Percentiles rank a stretch among this genome's conserved stretches.
Conservation (phyloP, 2,329 filamentous ascomycete species). For the Balansia obtecta region DNA sequence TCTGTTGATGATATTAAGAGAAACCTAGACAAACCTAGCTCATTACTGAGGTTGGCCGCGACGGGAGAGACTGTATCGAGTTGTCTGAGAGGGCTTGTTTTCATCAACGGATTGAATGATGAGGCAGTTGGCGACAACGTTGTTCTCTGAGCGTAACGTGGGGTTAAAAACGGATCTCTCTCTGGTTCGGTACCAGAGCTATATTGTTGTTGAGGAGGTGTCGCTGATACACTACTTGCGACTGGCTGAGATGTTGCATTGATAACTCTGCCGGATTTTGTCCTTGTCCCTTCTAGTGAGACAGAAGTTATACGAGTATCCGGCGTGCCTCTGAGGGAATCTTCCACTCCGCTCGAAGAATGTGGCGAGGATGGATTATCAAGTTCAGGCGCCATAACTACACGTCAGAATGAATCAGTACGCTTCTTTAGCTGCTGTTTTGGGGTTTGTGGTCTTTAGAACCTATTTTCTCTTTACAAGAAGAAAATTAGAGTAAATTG, state of each 20-base stretch:
- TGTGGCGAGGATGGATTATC: slow-evolving; percentile 37
- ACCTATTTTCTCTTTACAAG: background rate
- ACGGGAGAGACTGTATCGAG: slow-evolving; percentile 15
- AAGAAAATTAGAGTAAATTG: background rate
- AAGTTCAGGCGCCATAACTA: slow-evolving; percentile 11
- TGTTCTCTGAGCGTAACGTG: slow-evolving; percentile 17
- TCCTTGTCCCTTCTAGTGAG: slow-evolving; percentile 44
- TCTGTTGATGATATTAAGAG: slow-evolving; percentile 26
- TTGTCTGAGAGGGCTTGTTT: slow-evolving; percentile 9
- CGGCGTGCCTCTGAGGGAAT: slow-evolving; percentile 50
- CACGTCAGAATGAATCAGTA: background rate
- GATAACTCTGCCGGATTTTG: slow-evolving; percentile 22
- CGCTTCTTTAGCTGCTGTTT: background rate
- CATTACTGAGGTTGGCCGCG: slow-evolving; percentile 29
- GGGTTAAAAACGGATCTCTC: slow-evolving; percentile 43
- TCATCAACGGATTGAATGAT: slow-evolving; percentile 39
- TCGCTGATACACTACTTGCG: slow-evolving; percentile 8
- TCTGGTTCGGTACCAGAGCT: slow-evolving; percentile 18
- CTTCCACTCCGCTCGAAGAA: slow-evolving; percentile 37
- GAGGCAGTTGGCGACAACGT: slow-evolving; percentile 54
- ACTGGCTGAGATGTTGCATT: slow-evolving; percentile 17
- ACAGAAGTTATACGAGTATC: slow-evolving; percentile 52
- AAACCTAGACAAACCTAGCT: slow-evolving; percentile 32
- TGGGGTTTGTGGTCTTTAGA: background rate
- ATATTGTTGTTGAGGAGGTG: slow-evolving; percentile 14